These are phyloP conservation scores for Fusarium brevicatenulatum DNA, from an alignment of 2,329 filamentous ascomycete species.

Conservation along the genomic window DNA sequence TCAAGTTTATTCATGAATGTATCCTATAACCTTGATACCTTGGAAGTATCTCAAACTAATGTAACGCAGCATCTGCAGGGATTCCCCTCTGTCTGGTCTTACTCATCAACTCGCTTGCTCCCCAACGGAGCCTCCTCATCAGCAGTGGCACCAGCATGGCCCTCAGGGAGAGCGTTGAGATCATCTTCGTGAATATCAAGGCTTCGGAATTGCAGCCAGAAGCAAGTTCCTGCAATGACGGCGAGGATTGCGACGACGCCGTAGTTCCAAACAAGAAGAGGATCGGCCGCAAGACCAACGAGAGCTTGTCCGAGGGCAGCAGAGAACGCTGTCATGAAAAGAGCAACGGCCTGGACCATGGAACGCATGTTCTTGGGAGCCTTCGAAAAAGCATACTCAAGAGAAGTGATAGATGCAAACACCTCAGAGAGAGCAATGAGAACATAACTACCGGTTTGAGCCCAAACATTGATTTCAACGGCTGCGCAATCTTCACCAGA, in stretches of 20 bases:
- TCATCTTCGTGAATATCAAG: constrained; percentile 73
- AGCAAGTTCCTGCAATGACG: constrained; percentile 69
- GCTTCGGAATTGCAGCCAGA: constrained; percentile 71
- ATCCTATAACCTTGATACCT: neutral
- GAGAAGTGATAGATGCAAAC: constrained; percentile 63
- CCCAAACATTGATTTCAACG: constrained; percentile 69
- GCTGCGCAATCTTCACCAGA: constrained; percentile 38
- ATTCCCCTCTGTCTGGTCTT: neutral
- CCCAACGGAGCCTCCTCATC: constrained; percentile 37
- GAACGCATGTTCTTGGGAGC: constrained; percentile 81
- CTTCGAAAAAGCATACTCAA: constrained; percentile 82
- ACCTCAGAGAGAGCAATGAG: constrained; percentile 62
- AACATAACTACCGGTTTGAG: constrained; percentile 62
- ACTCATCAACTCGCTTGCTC: constrained; percentile 32
- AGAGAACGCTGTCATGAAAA: constrained; percentile 76
- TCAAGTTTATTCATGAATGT: neutral
- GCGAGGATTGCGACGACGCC: constrained; percentile 72
- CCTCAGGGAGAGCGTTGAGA: constrained; percentile 66
- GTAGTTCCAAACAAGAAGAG: constrained; percentile 80
- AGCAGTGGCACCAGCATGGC: constrained; percentile 40
- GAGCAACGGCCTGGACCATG: constrained; percentile 73
- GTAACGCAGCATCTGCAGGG: neutral
- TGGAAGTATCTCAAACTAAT: neutral
- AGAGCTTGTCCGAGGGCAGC: constrained; percentile 73
- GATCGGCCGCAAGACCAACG: constrained; percentile 60